Evolutionary conservation across 371 early-diverging fungal genomes (phyloP).

Genomic region (Paraphysoderma sedebokerense): DNA sequence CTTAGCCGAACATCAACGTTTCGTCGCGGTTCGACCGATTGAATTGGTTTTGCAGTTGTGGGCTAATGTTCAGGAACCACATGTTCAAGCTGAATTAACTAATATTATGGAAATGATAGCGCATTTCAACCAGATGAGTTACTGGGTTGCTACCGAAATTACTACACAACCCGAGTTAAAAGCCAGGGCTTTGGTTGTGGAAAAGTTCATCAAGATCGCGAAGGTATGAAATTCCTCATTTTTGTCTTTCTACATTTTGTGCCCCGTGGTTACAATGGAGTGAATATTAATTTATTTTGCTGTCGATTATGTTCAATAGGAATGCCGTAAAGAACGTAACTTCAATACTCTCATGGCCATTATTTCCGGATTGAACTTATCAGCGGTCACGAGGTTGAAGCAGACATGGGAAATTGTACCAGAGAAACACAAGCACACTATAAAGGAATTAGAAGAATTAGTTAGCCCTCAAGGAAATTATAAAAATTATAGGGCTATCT

Average conservation of each 20-base stretch:
- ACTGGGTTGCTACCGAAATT: conserved; percentile 45
- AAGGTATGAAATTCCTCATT: conserved; percentile 14
- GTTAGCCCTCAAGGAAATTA: neutral
- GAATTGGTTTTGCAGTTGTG: conserved; percentile 2
- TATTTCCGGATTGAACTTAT: conserved; percentile 48
- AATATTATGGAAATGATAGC: neutral
- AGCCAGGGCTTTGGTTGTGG: conserved; percentile 36
- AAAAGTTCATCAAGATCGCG: conserved; percentile 42
- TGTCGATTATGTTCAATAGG: conserved; percentile 12
- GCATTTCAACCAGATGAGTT: conserved; percentile 1
- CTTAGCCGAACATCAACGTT: neutral
- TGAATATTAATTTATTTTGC: too few species aligned
- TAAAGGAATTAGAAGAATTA: conserved; percentile 7
- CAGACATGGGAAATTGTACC: conserved; percentile 38
- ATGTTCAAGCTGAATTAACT: neutral
- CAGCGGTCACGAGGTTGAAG: conserved; percentile 32
- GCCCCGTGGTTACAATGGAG: neutral
- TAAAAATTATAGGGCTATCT: neutral
- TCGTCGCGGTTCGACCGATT: conserved; percentile 1
- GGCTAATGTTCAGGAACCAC: neutral
- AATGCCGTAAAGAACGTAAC: conserved; percentile 33
- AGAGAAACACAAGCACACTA: conserved; percentile 26
- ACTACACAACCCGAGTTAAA: conserved; percentile 33
- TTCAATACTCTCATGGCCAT: conserved; percentile 54
- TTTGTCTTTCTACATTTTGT: neutral